A percentile compares a stretch with the other conserved stretches of the same genome.
Evolutionary conservation across 345 rosid species (phyloP).

Genomic region (Lenwebbia sp.): DNA sequence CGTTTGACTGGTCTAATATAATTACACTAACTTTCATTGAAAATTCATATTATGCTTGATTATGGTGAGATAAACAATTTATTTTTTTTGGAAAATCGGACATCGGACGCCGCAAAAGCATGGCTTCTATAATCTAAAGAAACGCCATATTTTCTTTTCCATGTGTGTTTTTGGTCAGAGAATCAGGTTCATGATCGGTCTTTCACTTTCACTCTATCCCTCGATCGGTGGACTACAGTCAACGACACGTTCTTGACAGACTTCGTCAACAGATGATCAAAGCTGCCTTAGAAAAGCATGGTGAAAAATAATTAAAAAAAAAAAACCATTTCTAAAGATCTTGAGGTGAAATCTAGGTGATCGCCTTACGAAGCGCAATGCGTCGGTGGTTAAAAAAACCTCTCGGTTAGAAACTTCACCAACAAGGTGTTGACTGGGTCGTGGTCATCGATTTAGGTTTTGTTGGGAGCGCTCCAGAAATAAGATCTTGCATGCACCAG

Average conservation of each 20-base stretch:
- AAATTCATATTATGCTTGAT: neutral
- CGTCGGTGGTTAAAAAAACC: too few species aligned
- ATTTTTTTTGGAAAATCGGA: neutral
- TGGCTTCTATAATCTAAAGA: neutral
- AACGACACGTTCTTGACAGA: neutral
- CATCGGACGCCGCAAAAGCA: neutral
- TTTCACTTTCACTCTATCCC: neutral
- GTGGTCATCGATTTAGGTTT: neutral
- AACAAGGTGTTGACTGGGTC: neutral
- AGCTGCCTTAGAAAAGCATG: neutral
- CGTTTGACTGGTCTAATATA: neutral
- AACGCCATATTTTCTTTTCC: neutral
- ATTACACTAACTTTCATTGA: neutral
- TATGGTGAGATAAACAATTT: neutral
- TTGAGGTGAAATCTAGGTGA: neutral
- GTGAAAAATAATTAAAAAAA: neutral
- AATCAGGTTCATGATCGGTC: neutral
- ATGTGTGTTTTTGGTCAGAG: neutral
- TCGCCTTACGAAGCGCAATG: too few species aligned
- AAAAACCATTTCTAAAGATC: neutral
- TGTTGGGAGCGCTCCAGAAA: neutral
- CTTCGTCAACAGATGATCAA: neutral
- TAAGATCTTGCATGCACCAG: neutral
- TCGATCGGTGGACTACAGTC: neutral
- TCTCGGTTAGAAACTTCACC: too few species aligned